phyloP scores from a whole-genome alignment of 1,139 yeast genomes.

The Saccharomyces pastorianus region DNA sequence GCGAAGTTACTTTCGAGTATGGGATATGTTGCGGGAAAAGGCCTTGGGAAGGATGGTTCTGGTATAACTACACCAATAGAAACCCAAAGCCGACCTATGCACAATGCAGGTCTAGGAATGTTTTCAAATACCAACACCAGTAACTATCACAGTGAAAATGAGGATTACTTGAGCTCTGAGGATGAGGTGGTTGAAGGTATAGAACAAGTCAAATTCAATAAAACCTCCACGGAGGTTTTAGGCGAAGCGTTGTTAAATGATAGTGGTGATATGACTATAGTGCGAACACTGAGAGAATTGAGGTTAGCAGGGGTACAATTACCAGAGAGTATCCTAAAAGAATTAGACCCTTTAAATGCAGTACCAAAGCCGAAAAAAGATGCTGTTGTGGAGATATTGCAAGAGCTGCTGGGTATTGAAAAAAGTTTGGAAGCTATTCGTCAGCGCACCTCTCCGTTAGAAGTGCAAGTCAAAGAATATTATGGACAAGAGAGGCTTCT shows the following conservation, averaged over 20 bases:
- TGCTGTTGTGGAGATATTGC: background rate
- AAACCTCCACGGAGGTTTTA: slow-evolving; percentile 5
- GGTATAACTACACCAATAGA: slow-evolving; percentile 80
- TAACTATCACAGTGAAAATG: slow-evolving; percentile 8
- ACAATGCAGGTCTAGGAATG: slow-evolving; percentile 60
- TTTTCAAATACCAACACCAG: slow-evolving; percentile 4
- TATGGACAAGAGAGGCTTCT: background rate
- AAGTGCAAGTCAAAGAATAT: background rate
- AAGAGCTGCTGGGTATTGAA: background rate
- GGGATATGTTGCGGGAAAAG: slow-evolving; percentile 83
- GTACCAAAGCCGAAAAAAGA: background rate
- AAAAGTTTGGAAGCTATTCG: background rate
- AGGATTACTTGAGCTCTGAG: slow-evolving; percentile 10
- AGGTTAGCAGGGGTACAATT: background rate
- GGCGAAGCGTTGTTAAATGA: background rate
- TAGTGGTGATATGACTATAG: background rate
- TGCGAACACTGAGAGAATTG: background rate
- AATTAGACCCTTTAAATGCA: slow-evolving; percentile 4
- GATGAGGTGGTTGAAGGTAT: slow-evolving; percentile 6
- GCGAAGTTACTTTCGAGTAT: slow-evolving; percentile 69
- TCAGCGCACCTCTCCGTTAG: background rate
- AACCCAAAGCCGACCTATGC: slow-evolving; percentile 55
- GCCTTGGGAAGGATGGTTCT: slow-evolving; percentile 60
- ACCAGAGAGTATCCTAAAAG: background rate
- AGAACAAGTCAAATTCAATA: slow-evolving; percentile 6